phyloP scores from a whole-genome alignment of 768 basidiomycete genomes.

The Psilocybe cyanescens region DNA sequence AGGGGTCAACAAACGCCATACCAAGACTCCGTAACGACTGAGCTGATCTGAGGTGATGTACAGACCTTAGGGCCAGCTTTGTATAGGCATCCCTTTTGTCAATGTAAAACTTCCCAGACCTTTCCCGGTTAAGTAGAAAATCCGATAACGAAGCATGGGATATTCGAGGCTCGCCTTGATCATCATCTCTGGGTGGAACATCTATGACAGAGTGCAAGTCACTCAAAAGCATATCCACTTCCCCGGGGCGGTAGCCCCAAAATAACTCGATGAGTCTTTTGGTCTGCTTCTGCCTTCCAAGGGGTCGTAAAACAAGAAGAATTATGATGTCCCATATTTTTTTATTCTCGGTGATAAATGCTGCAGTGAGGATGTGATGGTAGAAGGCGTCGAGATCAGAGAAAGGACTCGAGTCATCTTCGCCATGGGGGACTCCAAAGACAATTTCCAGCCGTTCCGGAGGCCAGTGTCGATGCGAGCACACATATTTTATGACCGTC shows the following conservation, averaged over 20 bases:
- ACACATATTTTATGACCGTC: slow-evolving; percentile 1
- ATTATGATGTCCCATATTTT: not conserved
- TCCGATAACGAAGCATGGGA: slow-evolving; percentile 1
- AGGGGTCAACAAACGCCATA: not conserved
- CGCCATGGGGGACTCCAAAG: not conserved
- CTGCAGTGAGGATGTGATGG: not conserved
- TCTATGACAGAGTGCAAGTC: slow-evolving; percentile 4
- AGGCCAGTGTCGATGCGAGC: not conserved
- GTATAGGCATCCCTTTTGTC: not conserved
- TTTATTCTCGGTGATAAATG: not conserved
- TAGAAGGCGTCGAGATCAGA: slow-evolving; percentile 3
- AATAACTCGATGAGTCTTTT: not conserved
- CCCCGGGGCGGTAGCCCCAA: not conserved
- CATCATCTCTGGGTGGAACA: not conserved
- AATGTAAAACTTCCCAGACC: not conserved
- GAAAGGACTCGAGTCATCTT: not conserved
- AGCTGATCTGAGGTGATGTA: not conserved
- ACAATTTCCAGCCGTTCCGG: not conserved
- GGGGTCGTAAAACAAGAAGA: not conserved
- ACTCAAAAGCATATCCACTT: not conserved
- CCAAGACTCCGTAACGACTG: too few relatives aligned
- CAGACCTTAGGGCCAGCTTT: not conserved
- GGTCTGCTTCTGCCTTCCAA: not conserved
- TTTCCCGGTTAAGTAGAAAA: not conserved
- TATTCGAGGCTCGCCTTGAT: not conserved